Evolutionary conservation across 768 basidiomycete species (phyloP).

Genomic region (Pleurotus platypus): DNA sequence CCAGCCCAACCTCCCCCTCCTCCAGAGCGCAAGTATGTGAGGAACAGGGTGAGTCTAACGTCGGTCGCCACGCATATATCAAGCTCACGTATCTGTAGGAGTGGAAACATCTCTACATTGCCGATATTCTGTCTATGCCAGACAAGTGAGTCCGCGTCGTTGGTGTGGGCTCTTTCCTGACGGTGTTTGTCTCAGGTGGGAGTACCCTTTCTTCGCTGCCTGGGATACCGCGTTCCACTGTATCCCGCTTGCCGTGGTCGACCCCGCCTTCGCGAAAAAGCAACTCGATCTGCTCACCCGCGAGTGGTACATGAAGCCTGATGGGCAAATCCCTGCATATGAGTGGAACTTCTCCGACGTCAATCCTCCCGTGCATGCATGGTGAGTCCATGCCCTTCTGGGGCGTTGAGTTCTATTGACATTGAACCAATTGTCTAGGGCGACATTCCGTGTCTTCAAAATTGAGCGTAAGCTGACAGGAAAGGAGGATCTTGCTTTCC

Average conservation of each 20-base stretch:
- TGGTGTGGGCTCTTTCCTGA: conserved; percentile 5
- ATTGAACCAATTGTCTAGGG: conserved; percentile 42
- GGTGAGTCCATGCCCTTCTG: conserved; percentile 41
- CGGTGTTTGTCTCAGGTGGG: conserved; percentile 58
- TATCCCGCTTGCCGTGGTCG: conserved; percentile 94
- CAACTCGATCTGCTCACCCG: conserved; percentile 94
- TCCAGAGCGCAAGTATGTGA: conserved; percentile 76
- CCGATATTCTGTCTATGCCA: conserved; percentile 97
- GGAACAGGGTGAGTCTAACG: conserved; percentile 64
- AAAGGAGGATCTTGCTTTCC: conserved; percentile 83
- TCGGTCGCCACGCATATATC: neutral
- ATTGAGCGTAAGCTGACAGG: conserved; percentile 96
- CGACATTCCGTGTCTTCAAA: conserved; percentile 98
- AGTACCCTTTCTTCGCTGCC: conserved; percentile 98
- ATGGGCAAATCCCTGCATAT: conserved; percentile 97
- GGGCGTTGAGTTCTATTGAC: neutral
- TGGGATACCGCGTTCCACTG: conserved; percentile 99
- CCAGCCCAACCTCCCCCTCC: conserved; percentile 94
- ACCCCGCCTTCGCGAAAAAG: conserved; percentile 94
- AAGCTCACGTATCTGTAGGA: conserved; percentile 43
- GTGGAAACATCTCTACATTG: conserved; percentile 95
- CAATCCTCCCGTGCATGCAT: conserved; percentile 98
- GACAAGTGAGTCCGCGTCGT: conserved; percentile 69
- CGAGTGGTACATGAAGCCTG: conserved; percentile 99
- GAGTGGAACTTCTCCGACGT: conserved; percentile 99